Base-by-base conservation (phyloP, 768 basidiomycete genomes). In the Kwoniella shandongensis region DNA sequence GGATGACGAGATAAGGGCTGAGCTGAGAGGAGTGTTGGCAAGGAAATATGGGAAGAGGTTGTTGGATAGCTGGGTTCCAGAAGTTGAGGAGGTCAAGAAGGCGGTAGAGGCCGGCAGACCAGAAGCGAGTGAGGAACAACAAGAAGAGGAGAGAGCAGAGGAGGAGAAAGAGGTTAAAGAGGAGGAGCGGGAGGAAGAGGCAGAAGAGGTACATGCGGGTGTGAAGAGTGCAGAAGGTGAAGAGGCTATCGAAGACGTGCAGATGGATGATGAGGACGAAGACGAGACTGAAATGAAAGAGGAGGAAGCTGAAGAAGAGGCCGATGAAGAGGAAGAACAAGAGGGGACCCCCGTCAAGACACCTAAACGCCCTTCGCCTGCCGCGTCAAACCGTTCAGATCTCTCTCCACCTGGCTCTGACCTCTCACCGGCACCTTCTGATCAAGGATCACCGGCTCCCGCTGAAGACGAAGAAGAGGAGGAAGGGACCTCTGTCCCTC, bases 1-100 rank as follows among this genome's bases (percentile, higher is more conserved):
- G 83, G 86, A 88, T 65, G 79, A 80, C 46, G 77, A 77, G 63
- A 82, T 86, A 90, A 76, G 66, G 58, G 68, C 70, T 54, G 64
- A 79, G 61, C 70, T 78, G 67, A 42, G 56, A 26, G 75, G 59
- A 17, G 60, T 64, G 35, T 42, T 63, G 26, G 57, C 61, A n/a
- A 61, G 55, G 41, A 65, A 63, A 60, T 67, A 70, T 42, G 67
- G 67, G 10, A 70, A 67, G 54, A 61, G 39, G 35, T 40, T 64
- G 29, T 36, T 65, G 47, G 73, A 74, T 59, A 55, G 27, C 27
- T 73, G 71, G 68, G 59, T 70, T 13, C 68, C 72, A 12, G 57
- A 58, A 10, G 27, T 13, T 11, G 66, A 58, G 7, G 64, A 58
- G 11, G 58, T 68, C 1, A 50, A 46, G 40, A 25, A 44, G 36